Conservation (phyloP, 2,329 filamentous ascomycete genomes). For the Xylaria sp. region DNA sequence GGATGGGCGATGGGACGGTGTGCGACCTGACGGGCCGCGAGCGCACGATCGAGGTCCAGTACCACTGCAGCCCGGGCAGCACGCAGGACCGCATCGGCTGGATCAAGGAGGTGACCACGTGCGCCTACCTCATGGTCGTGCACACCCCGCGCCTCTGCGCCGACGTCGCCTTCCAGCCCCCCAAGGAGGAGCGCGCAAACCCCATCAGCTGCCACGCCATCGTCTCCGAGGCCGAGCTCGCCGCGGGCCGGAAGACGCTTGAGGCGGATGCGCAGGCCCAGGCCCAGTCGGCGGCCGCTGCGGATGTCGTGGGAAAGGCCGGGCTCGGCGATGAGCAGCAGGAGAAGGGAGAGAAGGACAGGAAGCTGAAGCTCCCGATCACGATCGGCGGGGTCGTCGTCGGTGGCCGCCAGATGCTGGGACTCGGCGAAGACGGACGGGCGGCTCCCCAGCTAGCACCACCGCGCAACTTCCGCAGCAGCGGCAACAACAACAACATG, state of each 20-base stretch:
- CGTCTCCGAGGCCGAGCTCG: conserved; percentile 54
- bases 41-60: conserved; percentile 82
- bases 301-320: conserved; percentile 36
- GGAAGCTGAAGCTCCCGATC: conserved; percentile 33
- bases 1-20: conserved; percentile 74
- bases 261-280: conserved; percentile 45
- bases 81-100: conserved; percentile 78
- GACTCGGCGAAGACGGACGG: conserved; percentile 51
- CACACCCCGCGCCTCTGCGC: conserved; percentile 87
- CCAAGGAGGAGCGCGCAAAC: conserved; percentile 75
- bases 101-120: conserved; percentile 92
- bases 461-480: conserved; percentile 45
- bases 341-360: no score
- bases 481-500: no score
- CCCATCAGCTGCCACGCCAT: conserved; percentile 77
- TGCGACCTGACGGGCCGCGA: conserved; percentile 85
- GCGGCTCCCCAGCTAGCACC: conserved; percentile 49
- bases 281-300: no score
- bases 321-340: no score
- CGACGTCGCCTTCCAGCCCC: conserved; percentile 83
- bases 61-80: conserved; percentile 75
- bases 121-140: conserved; percentile 90
- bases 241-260: conserved; percentile 41
- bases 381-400: conserved; percentile 58
- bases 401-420: conserved; percentile 54